phyloP scores from a whole-genome alignment of 768 basidiomycete genomes.

The Leccinum pellstonianum region DNA sequence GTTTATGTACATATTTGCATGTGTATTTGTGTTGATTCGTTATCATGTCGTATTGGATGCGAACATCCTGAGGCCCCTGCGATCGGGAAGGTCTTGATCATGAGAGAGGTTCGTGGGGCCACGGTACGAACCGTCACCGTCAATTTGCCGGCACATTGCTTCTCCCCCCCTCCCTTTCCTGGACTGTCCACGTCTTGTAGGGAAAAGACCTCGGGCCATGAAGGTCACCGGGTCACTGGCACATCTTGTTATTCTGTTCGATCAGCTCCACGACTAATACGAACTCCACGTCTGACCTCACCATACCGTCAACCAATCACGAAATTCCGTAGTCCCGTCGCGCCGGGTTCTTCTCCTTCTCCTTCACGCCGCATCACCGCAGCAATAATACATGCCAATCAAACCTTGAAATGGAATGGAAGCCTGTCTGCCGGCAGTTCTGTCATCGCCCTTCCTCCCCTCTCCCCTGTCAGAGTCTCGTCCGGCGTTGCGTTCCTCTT shows the following conservation, averaged over 20 bases:
- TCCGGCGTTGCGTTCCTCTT: background rate
- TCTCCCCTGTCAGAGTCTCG: background rate
- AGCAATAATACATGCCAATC: constrained; percentile 18
- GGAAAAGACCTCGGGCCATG: background rate
- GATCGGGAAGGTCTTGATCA: constrained; percentile 1
- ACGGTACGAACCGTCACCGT: background rate
- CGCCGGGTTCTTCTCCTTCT: background rate
- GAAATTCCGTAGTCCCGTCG: background rate
- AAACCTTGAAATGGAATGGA: constrained; percentile 29
- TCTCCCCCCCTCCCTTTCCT: background rate
- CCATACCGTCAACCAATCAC: constrained; percentile 11
- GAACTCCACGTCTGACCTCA: constrained; percentile 5
- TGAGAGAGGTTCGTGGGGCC: background rate
- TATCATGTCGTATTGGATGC: background rate
- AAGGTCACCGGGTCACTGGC: background rate
- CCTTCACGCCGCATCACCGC: constrained; percentile 21
- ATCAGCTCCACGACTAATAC: constrained; percentile 9
- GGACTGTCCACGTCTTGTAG: background rate
- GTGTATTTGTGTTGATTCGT: background rate
- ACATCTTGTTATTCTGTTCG: background rate
- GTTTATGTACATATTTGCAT: background rate
- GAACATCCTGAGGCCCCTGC: background rate
- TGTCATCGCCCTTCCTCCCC: background rate
- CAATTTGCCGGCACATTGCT: background rate
- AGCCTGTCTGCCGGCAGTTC: constrained; percentile 13